Percentiles rank a stretch among this genome's conserved stretches.
Conservation (phyloP, 805 yeast genomes). For the Limtongozyma cylindracea region DNA sequence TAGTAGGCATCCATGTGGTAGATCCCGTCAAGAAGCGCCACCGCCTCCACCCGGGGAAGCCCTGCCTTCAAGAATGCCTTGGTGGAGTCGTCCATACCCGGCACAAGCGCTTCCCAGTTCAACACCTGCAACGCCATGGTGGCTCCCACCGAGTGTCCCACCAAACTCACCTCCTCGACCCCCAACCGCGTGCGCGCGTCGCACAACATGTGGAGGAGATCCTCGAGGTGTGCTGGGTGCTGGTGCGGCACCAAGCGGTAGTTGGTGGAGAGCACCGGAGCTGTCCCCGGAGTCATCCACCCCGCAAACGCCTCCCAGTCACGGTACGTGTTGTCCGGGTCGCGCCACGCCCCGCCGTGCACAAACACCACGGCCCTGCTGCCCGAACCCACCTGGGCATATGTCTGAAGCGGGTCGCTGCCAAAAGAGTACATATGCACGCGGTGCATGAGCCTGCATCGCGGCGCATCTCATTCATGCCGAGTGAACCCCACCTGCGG, state of each 20-base stretch:
- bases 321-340: slow-evolving; percentile 27
- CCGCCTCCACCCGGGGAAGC: slow-evolving; percentile 1
- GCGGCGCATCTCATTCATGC: too few relatives aligned
- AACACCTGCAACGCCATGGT: slow-evolving; percentile 29
- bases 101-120: too few relatives aligned
- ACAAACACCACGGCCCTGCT: slow-evolving; percentile 32
- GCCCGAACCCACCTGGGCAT: too few relatives aligned
- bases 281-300: background rate
- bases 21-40: slow-evolving; percentile 44
- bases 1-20: slow-evolving; percentile 24
- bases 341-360: slow-evolving; percentile 88
- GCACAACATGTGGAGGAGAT: slow-evolving; percentile 20
- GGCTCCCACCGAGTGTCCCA: slow-evolving; percentile 75
- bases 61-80: too few relatives aligned
- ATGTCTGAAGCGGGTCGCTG: too few relatives aligned
- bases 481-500: too few relatives aligned
- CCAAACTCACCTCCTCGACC: slow-evolving; percentile 5
- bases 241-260: slow-evolving; percentile 40
- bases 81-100: too few relatives aligned
- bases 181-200: too few relatives aligned
- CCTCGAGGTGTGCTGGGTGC: slow-evolving; percentile 39
- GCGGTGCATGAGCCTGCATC: too few relatives aligned
- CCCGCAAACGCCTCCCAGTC: slow-evolving; percentile 18
- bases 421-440: too few relatives aligned
- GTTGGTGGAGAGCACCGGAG: slow-evolving; percentile 15